phyloP scores from a whole-genome alignment of 148 eudicot genomes.

The Fagopyrum esculentum region DNA sequence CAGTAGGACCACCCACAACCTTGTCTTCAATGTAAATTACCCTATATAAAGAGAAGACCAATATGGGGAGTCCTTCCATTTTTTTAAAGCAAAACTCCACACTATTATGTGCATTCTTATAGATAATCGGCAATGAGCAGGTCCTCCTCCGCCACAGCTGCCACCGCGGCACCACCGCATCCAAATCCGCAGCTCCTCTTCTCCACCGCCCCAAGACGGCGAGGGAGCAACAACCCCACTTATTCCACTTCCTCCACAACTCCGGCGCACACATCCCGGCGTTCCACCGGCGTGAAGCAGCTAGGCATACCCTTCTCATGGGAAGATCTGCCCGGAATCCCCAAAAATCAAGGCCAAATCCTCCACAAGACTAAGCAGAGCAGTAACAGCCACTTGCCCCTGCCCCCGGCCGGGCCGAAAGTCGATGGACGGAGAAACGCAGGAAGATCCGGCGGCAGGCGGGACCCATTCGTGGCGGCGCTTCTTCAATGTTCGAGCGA shows the following conservation, averaged over 20 bases:
- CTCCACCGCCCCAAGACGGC: constrained; percentile 3
- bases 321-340: constrained; percentile 13
- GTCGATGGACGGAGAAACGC: background rate
- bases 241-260: background rate
- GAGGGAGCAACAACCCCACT: background rate
- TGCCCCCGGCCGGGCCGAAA: background rate
- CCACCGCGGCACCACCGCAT: background rate
- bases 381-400: background rate
- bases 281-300: background rate
- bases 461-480: constrained; percentile 12
- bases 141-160: background rate
- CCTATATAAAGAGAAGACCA: background rate
- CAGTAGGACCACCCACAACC: background rate
- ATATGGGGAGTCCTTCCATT: background rate
- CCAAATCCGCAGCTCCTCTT: background rate
- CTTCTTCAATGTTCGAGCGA: constrained; percentile 7
- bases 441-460: background rate
- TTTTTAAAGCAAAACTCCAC: background rate
- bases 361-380: background rate
- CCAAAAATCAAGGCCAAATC: constrained; percentile 1
- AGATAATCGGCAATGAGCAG: background rate
- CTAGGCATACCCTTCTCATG: constrained; percentile 8
- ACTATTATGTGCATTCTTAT: background rate
- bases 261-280: background rate
- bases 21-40: background rate